Conservation (phyloP, 2,329 filamentous ascomycete genomes). For the Monilinia vaccinii-corymbosi region DNA sequence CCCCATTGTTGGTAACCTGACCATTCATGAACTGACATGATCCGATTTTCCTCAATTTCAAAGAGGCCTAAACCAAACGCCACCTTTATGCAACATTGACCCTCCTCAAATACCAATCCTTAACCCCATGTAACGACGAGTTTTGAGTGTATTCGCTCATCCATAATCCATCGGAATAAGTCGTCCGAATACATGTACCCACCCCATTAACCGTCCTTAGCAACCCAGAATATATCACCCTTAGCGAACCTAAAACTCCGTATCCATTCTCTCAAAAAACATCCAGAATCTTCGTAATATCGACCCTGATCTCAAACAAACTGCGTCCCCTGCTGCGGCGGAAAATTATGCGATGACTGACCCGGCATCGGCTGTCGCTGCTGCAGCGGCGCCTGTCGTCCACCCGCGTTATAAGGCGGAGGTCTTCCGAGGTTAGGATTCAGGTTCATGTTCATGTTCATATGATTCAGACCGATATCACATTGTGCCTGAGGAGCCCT, state of each 20-base stretch:
- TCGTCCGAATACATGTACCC: too few species aligned
- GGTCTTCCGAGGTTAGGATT: background rate
- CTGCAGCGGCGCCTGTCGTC: background rate
- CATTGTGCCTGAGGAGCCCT: background rate
- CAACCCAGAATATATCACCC: background rate
- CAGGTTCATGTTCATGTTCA: background rate
- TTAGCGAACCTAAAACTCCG: background rate
- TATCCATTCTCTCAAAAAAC: background rate
- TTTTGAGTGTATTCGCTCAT: background rate
- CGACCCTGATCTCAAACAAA: background rate
- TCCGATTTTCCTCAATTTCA: background rate
- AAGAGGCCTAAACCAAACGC: background rate
- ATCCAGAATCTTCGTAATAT: background rate
- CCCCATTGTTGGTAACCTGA: background rate
- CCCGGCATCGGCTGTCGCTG: background rate
- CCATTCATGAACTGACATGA: background rate
- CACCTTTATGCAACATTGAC: background rate
- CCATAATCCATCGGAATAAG: background rate
- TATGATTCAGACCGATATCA: conserved; percentile 5
- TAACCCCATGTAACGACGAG: background rate
- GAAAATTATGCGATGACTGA: background rate
- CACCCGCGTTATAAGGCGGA: background rate
- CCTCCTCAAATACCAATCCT: background rate
- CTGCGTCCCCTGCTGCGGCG: background rate
- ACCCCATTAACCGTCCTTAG: background rate